A percentile compares a stretch with the other conserved stretches of the same genome.
Conservation (phyloP, 192 early-diverging fungal species). For the Backusella morwellensis region DNA sequence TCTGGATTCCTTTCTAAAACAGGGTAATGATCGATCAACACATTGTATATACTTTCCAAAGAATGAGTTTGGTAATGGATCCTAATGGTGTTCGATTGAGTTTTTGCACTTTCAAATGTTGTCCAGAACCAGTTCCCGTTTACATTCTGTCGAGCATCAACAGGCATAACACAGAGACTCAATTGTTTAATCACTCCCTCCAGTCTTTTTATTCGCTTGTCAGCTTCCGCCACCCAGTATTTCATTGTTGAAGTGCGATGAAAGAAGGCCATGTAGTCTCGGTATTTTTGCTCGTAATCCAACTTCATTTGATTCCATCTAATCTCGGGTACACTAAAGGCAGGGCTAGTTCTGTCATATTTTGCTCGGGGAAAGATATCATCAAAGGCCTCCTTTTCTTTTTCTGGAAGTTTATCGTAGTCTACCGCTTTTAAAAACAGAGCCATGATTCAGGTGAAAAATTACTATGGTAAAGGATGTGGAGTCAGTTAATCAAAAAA, state of each 20-base stretch:
- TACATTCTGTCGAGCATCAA: background rate
- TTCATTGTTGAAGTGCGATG: background rate
- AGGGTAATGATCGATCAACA: background rate
- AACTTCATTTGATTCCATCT: background rate
- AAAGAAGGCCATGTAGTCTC: background rate
- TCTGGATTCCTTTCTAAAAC: background rate
- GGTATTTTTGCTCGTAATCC: background rate
- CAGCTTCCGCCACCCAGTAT: background rate
- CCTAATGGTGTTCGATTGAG: background rate
- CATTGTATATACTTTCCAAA: background rate
- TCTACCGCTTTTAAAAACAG: background rate
- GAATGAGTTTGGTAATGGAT: background rate
- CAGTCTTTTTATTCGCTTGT: background rate
- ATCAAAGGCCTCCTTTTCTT: background rate
- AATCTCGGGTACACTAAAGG: background rate
- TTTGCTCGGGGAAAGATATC: background rate
- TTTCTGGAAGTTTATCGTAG: background rate
- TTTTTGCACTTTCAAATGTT: background rate
- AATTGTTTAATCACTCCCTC: background rate
- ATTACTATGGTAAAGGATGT: background rate
- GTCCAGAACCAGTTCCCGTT: background rate
- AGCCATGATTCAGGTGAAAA: background rate
- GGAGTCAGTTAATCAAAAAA: background rate
- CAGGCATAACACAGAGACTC: background rate
- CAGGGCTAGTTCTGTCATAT: background rate